These are phyloP conservation scores for Cryptococcus amylolentus DNA, from an alignment of 1,284 basidiomycete species.

Conservation along the genomic window DNA sequence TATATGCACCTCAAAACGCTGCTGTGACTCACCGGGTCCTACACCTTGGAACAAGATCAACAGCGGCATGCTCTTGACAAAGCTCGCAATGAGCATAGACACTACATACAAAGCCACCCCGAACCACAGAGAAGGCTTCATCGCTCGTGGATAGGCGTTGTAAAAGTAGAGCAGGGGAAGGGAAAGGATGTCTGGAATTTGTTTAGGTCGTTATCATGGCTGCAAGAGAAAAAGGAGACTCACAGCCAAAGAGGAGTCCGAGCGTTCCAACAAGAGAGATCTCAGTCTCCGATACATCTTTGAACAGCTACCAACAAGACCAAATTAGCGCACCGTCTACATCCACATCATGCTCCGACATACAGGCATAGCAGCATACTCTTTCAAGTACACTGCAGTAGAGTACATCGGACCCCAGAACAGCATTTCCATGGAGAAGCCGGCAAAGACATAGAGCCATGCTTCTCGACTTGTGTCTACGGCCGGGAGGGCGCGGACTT, in stretches of 20 bases:
- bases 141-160: slow-evolving; percentile 17
- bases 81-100: slow-evolving; percentile 18
- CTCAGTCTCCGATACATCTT: slow-evolving; percentile 13
- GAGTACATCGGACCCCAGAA: slow-evolving; percentile 25
- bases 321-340: not conserved
- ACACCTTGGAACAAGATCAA: slow-evolving; percentile 21
- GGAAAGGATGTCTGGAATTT: slow-evolving; percentile 9
- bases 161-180: slow-evolving; percentile 23
- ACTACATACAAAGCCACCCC: slow-evolving; percentile 13
- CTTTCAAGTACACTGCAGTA: slow-evolving; percentile 21
- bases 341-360: not conserved
- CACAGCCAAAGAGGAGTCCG: slow-evolving; percentile 17
- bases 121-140: slow-evolving; percentile 21
- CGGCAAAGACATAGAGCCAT: slow-evolving; percentile 20
- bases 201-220: too few relatives aligned
- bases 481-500: slow-evolving; percentile 13
- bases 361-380: slow-evolving; percentile 15
- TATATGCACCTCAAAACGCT: too few relatives aligned
- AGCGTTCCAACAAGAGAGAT: slow-evolving; percentile 22
- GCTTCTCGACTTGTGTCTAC: slow-evolving; percentile 19
- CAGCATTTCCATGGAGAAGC: slow-evolving; percentile 21
- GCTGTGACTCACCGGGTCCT: too few relatives aligned
- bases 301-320: slow-evolving; percentile 8
- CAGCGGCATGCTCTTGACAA: slow-evolving; percentile 7
- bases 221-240: not conserved